Evolutionary conservation across 1,284 basidiomycete species (phyloP), one percentile per base, ranked within the genome.

Genomic region (Cerrena zonata): DNA sequence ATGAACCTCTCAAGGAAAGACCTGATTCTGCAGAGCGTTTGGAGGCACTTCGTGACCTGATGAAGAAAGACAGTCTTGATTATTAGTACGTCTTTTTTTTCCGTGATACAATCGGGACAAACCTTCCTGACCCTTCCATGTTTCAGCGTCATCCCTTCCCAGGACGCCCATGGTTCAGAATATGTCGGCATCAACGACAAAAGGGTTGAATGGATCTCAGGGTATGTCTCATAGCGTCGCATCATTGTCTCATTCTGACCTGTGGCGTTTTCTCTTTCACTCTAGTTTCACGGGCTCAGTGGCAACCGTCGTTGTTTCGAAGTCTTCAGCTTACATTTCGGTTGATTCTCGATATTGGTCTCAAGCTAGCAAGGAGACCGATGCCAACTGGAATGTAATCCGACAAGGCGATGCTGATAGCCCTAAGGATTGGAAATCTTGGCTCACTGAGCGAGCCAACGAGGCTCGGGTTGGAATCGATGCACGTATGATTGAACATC

Each of bases 341-440:
- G 87, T 86, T 19, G 93, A 97, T 67, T 90, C 91, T 23, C 79
- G 92, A 24, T 96, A 96, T 66, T 95, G 91, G 86, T 65, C 86
- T 1, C 91, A 94, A 69, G 92, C 93, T 4, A 76, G 76, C 7
- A 73, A 82, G 11, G 83, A 94, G 63, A 69, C 93, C 15, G 89
- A 93, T 64, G 56, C 68, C 18, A 84, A 89, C 56, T 97, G 93
- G 93, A 73, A 74, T 12, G 61, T 94, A 34, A 75, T 92, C 49
- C 74, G 76, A 48, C 82, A 86, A 1, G 92, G 91, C 0, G 65
- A 71, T 1, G 58, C 67, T 10, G 76, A 77, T 30, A 79, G 75
- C 2, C 77, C 81, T 1, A 79, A 77, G 56, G 84, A 90, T 59
- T 93, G 89, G 89, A 75, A 84, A 21, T 86, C 90, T 18, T 94